These are phyloP conservation scores for Prunus mira DNA, from an alignment of 306 rosid genomes.

Conservation along the genomic window DNA sequence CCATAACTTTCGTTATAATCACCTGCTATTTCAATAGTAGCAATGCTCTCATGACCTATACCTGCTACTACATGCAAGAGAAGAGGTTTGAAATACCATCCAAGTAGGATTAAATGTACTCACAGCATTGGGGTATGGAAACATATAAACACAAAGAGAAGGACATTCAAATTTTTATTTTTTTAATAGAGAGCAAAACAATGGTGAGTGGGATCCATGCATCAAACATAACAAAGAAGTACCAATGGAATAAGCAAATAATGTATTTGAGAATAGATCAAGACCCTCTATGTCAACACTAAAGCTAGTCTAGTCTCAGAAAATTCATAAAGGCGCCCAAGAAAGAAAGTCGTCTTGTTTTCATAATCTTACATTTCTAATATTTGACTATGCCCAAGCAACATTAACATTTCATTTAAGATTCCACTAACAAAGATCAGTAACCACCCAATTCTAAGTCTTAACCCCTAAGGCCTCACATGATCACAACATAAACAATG, in stretches of 20 bases:
- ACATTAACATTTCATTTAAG: not conserved
- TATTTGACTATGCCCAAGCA: not conserved
- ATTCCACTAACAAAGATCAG: not conserved
- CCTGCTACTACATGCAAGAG: slow-evolving; percentile 34
- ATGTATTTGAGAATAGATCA: not conserved
- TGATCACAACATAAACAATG: not conserved
- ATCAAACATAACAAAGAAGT: not conserved
- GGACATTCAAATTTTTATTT: not conserved
- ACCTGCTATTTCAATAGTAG: slow-evolving; percentile 22
- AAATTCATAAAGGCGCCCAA: not conserved
- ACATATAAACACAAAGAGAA: not conserved
- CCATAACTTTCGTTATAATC: slow-evolving; percentile 47
- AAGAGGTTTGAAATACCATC: not conserved
- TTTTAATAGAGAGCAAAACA: not conserved
- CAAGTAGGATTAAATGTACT: slow-evolving; percentile 2
- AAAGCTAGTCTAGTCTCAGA: not conserved
- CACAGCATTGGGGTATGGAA: not conserved
- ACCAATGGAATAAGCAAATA: not conserved
- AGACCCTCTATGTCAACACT: not conserved
- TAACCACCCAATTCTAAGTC: not conserved
- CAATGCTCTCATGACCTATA: slow-evolving; percentile 38
- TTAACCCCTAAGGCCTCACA: not conserved
- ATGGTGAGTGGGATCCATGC: not conserved
- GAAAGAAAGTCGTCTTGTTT: not conserved
- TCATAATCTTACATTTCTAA: not conserved